Base-by-base conservation (phyloP, 176 grass and related monocot species). In the Aegilops tauschii region DNA sequence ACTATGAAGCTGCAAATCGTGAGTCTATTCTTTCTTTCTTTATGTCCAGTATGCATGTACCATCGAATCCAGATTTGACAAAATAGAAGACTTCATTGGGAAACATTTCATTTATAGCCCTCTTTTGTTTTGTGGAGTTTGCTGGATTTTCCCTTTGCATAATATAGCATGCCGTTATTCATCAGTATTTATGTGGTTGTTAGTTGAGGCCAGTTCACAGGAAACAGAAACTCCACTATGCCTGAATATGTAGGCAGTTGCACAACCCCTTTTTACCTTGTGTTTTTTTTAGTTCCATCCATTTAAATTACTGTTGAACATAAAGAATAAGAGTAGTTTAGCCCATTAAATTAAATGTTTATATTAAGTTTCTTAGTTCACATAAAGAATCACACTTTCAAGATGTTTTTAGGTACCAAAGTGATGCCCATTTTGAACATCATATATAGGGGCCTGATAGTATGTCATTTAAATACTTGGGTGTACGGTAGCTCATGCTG, bases 1-100 rank as follows among this genome's bases (percentile, higher is more conserved):
- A 93, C 91, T 49, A 91, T 95, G 59, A 95, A 95, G 25, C 94
- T 95, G 82, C 94, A 95, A 87, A 95, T 95, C 12, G 94, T 95
- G 79, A 95, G 94, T 95, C 73, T 76, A 76, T 31, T 28, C 9
- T 76, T 30, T 13, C 28, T 76, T 77, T 58, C 74, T 6, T 67
- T 5, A 77, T 54, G 74, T 74, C 13, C 42, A 21, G 73, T 77
- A 32, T 34, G 47, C 47, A 21, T 56, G 47, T 56, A 56, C 16
- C 29, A 10, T 18, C 1, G 5, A 32, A 32, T 56, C 17, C 47
- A 77, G 9, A 77, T 21, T 56, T 47, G n/a, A 74, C n/a, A 44
- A 23, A 74, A 37, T 37, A 77, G 20, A 20, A 52, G 28, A 56
- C 14, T 18, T 50, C 5, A 52, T 14, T 1, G 45, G 25, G 73